These are phyloP conservation scores for Cunninghamia lanceolata DNA, from an alignment of 75 land plant species.

Conservation along the genomic window DNA sequence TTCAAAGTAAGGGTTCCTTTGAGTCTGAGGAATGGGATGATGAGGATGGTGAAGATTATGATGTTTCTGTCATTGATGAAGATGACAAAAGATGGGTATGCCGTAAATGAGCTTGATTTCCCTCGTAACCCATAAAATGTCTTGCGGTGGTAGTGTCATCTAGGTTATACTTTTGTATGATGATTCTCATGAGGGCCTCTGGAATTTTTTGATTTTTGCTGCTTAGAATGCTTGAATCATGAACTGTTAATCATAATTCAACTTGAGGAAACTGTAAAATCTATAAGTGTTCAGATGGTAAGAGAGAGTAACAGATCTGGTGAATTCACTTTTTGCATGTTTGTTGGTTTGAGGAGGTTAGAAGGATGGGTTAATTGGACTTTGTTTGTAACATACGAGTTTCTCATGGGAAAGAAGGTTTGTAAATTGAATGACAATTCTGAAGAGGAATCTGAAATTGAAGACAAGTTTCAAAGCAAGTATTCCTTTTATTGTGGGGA, in stretches of 20 bases:
- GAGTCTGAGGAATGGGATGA: not conserved
- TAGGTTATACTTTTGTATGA: not conserved
- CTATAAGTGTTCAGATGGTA: not conserved
- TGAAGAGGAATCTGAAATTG: slow-evolving; percentile 36
- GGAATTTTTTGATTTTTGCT: not conserved
- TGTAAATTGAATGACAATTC: slow-evolving; percentile 41
- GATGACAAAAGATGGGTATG: not conserved
- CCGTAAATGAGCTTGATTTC: not conserved
- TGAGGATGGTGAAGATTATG: slow-evolving; percentile 11
- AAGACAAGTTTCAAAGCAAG: not conserved
- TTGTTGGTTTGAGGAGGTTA: not conserved
- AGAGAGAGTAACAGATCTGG: not conserved
- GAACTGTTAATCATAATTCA: not conserved
- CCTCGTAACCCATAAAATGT: not conserved
- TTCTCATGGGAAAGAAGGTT: not conserved
- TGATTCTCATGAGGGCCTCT: not conserved
- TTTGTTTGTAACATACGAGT: not conserved
- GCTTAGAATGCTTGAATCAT: not conserved
- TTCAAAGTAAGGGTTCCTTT: not conserved
- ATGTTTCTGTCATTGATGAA: slow-evolving; percentile 1
- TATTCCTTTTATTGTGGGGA: not conserved
- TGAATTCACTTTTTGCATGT: not conserved
- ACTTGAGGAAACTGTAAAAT: not conserved
- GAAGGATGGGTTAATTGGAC: not conserved
- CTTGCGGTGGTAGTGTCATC: not conserved